Evolutionary conservation across 2,329 filamentous ascomycete species (phyloP), one percentile per base, ranked within the genome.

Genomic region (Paraphaeosphaeria sporulosa): DNA sequence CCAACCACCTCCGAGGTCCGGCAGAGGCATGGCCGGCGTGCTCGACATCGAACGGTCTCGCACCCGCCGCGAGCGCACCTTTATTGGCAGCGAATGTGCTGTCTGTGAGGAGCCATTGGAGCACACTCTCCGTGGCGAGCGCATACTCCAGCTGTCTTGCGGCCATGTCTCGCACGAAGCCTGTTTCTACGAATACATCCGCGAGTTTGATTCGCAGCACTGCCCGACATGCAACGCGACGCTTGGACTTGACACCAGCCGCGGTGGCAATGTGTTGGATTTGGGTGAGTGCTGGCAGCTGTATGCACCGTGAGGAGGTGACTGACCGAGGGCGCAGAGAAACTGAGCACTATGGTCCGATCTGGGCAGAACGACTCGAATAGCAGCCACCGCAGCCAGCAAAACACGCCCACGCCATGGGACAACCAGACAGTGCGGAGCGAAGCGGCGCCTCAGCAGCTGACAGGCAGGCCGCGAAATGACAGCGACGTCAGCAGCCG

Each of bases 181-280:
- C 38, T 99, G 95, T 80, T 98, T 99, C 76, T 98, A 98, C 81
- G 95, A 99, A 79, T 97, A 96, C 76, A 96, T 99, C 71, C 91
- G 92, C 72, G 94, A 97, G 74, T 91, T 94, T 60, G 94, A 98
- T 68, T 92, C 92, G 55, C 93, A 98, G 72, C 94, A 93, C 73
- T 99, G 95, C 79, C 95, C 95, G 30, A 91, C 92, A 66, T 99
- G 95, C 79, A 91, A 97, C 82, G 91, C 94, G 65, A 93, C 95
- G 21, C 82, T 99, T 55, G 93, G 94, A 63, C 83, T 99, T 46
- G 95, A 99, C 79, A 95, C 93, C 7, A 97, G 92, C 76, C 87
- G 95, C 64, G 93, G 93, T 61, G 94, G 94, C 65, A 97, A 97
- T 82, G 90, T 97, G 56, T 83, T 97, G 68, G 92, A 97, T 80